Conservation (phyloP, 2,329 filamentous ascomycete genomes). For the Trichoderma atroviride region DNA sequence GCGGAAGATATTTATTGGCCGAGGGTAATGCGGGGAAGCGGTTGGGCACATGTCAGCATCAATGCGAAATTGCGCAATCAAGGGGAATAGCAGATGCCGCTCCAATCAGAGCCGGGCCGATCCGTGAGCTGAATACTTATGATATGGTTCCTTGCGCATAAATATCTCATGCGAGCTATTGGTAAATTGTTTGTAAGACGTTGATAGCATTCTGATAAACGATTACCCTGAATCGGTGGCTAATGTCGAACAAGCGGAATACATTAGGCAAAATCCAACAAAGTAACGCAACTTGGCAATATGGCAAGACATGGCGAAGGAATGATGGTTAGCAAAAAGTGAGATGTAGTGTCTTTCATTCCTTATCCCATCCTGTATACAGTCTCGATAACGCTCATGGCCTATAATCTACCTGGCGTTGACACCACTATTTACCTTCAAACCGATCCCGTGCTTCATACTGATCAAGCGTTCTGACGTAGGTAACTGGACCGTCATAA, state of each 20-base stretch:
- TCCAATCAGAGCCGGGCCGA: not conserved
- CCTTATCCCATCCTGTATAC: not conserved
- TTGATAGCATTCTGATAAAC: too few relatives aligned
- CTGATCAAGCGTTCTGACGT: not conserved
- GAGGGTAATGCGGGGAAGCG: not conserved
- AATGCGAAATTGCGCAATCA: not conserved
- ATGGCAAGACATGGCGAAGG: not conserved
- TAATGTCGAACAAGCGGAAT: not conserved
- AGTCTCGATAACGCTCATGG: not conserved
- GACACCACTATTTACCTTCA: not conserved
- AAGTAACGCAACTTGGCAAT: not conserved
- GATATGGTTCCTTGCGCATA: not conserved
- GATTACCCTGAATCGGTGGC: too few relatives aligned
- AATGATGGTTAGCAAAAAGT: not conserved
- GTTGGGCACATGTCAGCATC: not conserved
- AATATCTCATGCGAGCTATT: not conserved
- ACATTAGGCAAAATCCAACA: too few relatives aligned
- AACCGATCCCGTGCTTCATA: not conserved
- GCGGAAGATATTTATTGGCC: not conserved
- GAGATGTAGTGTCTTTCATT: not conserved
- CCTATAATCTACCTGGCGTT: not conserved
- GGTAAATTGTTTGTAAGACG: not conserved
- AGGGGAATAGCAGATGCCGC: not conserved
- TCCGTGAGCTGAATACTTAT: not conserved
- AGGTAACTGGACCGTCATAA: slow-evolving; percentile 2